These are phyloP conservation scores for Talaromyces stipitatus DNA, from an alignment of 495 filamentous ascomycete species.

Conservation along the genomic window DNA sequence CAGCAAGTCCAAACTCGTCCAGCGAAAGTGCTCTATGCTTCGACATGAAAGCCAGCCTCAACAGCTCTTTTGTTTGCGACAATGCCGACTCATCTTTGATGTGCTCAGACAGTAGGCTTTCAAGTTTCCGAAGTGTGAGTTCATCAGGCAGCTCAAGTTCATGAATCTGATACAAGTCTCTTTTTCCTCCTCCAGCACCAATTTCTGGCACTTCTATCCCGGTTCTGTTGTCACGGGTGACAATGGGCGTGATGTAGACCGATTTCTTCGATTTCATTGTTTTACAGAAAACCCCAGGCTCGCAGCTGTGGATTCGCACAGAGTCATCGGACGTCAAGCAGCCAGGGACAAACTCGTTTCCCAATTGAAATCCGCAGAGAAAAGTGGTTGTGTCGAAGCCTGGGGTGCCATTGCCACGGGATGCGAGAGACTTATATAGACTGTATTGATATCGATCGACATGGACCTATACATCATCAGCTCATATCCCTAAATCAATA, in stretches of 20 bases:
- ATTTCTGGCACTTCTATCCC: slow-evolving; percentile 61
- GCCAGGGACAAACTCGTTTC: slow-evolving; percentile 60
- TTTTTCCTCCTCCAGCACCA: slow-evolving; percentile 72
- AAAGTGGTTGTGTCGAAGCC: slow-evolving; percentile 51
- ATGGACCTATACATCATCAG: slow-evolving; percentile 52
- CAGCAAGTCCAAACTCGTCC: slow-evolving; percentile 30
- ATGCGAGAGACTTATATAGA: slow-evolving; percentile 61
- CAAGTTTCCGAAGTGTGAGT: slow-evolving; percentile 32
- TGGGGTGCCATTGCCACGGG: slow-evolving; percentile 16
- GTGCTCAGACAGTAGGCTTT: slow-evolving; percentile 37
- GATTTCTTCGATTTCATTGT: slow-evolving; percentile 43
- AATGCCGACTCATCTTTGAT: slow-evolving; percentile 28
- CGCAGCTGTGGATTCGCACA: slow-evolving; percentile 83
- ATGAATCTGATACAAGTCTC: slow-evolving; percentile 58
- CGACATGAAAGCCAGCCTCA: slow-evolving; percentile 27
- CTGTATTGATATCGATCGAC: slow-evolving; percentile 71
- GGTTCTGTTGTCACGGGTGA: slow-evolving; percentile 41
- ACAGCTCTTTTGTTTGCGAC: slow-evolving; percentile 21
- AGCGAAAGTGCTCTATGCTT: slow-evolving; percentile 31
- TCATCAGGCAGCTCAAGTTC: slow-evolving; percentile 52
- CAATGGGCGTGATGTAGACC: slow-evolving; percentile 73
- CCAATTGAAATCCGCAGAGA: slow-evolving; percentile 69
- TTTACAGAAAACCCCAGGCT: slow-evolving; percentile 59
- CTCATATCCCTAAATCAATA: background rate
- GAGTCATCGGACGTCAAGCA: slow-evolving; percentile 58